Evolutionary conservation across 768 basidiomycete genomes (phyloP), one percentile per base, ranked within the genome.

Genomic region (Kwoniella europaea): DNA sequence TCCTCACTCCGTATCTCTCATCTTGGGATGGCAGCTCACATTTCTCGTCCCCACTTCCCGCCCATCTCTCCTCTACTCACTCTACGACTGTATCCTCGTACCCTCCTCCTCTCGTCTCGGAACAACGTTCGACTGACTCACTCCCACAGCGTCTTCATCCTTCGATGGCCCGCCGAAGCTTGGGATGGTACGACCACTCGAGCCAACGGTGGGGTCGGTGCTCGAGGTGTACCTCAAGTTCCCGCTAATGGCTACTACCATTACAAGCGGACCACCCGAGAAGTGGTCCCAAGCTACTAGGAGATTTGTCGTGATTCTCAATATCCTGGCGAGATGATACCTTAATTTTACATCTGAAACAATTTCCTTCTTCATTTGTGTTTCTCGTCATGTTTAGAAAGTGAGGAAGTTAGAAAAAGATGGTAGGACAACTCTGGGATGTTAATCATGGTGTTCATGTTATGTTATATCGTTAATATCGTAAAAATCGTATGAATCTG

Each of bases 201-300:
- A 24, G 74, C 71, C n/a, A 65, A 63, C n/a, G 74, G 74, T 22
- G 78, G 76, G 0, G 72, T 29, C 13, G 77, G 74, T 5, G 69
- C 71, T 29, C 43, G 76, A 63, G 76, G 76, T 43, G 44, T 77
- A 5, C 79, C 77, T 20, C 60, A 68, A 18, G 63, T 75, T 12
- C 61, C 68, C 2, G 69, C 58, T 24, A 71, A 82, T 64, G 79
- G 79, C 29, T 83, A 82, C 64, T 83, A 83, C 59, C 81, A 82
- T 65, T 81, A 83, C 74, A 81, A 82, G 68, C 77, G 82, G 44
- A 81, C 82, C 18, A 81, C 79, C n/a, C 67, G 82, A 50, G 82
- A 83, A 72, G 73, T 82, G 15, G 78, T 81, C 1, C 79, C 79
- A 12, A 44, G 73, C 62, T 70, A 76, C 53, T 74, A 66, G 43